These are phyloP conservation scores for Microdochium bolleyi DNA, from an alignment of 2,329 filamentous ascomycete species.

Conservation along the genomic window DNA sequence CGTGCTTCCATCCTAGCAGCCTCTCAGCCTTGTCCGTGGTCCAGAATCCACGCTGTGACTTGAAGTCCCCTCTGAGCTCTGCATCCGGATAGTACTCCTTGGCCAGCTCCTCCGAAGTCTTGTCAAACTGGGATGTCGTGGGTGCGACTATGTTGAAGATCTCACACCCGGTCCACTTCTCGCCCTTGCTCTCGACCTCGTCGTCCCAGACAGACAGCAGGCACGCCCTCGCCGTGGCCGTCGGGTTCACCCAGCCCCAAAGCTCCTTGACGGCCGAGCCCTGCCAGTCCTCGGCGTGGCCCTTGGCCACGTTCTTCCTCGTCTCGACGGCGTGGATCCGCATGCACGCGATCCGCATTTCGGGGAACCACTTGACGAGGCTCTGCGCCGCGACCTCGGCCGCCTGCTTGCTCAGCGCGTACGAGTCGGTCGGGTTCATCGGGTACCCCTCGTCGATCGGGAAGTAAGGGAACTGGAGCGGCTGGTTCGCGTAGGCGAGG, in stretches of 20 bases:
- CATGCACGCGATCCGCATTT: constrained; percentile 25
- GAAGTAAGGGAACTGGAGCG: constrained; percentile 24
- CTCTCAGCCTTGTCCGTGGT: constrained; percentile 11
- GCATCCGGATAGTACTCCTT: constrained; percentile 15
- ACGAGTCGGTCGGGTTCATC: constrained; percentile 22
- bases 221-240: constrained; percentile 24
- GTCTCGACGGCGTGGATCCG: constrained; percentile 26
- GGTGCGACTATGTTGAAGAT: constrained; percentile 26
- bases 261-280: constrained; percentile 22
- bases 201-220: constrained; percentile 14
- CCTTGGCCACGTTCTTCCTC: constrained; percentile 17
- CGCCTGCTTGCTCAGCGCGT: constrained; percentile 26
- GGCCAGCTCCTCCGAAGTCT: constrained; percentile 12
- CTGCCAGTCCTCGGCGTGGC: constrained; percentile 23
- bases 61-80: constrained; percentile 13
- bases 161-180: constrained; percentile 21
- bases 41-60: constrained; percentile 13
- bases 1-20: constrained; percentile 8
- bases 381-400: constrained; percentile 22
- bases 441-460: constrained; percentile 26
- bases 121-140: constrained; percentile 14
- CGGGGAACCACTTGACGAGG: constrained; percentile 26
- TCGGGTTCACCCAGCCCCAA: constrained; percentile 25
- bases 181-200: constrained; percentile 12
- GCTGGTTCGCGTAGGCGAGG: constrained; percentile 24